Evolutionary conservation across 148 eudicot genomes (phyloP), one percentile per base, ranked within the genome.

Genomic region (Rhododendron mucronatum): DNA sequence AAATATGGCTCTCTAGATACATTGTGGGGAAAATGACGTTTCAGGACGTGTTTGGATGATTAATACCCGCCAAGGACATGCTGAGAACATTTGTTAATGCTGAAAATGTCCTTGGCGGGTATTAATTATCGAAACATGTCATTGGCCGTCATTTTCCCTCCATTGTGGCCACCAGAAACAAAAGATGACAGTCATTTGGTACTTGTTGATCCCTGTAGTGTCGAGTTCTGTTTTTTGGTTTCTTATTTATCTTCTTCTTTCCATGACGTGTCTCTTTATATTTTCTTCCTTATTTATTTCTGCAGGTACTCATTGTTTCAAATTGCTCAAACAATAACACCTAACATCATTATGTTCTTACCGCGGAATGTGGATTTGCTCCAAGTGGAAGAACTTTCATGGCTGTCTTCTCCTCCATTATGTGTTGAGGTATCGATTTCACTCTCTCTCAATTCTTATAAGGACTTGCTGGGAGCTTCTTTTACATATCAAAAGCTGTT

Each of bases 331-430:
- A 57, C 88, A 30, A 90, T 92, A 88, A 82, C 93, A 15, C 88
- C 91, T 33, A 92, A 89, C 88, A 90, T 90, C 84, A 86, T 92
- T 11, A 89, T 92, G 91, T 90, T 82, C 89, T 89, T 92, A 84
- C 93, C 93, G 39, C 89, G 91, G 80, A 90, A 90, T 57, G 84
- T 88, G 51, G 89, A 92, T 81, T 61, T 92, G 86, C 84, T 84
- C 73, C 88, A 92, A 90, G 91, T 87, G 26, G 90, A 88, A 81
- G 89, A 85, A 82, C 93, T 92, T 86, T 89, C 93, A 41, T 92
- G 93, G 93, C 83, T 92, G 75, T 92, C 91, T 53, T 92, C 93
- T 83, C 93, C 93, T 33, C 93, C 93, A n/a, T 82, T 90, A 85
- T 85, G 83, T 57, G 30, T 90, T 35, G 90, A 92, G 90, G 91